A percentile compares a stretch with the other conserved stretches of the same genome.
Conservation (phyloP, 495 filamentous ascomycete species). For the Amphirosellinia nigrospora region DNA sequence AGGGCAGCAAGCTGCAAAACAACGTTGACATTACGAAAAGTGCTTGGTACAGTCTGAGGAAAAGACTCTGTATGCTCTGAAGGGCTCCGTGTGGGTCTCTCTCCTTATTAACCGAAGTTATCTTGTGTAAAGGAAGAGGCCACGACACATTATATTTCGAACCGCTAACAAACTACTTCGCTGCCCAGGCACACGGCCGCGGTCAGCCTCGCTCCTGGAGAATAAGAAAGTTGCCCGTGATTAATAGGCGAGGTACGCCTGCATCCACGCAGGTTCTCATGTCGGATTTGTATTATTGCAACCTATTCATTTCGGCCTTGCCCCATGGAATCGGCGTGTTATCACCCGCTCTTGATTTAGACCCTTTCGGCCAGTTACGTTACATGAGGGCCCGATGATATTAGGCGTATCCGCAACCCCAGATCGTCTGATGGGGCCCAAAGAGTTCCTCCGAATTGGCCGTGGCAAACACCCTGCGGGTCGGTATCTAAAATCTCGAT, state of each 20-base stretch:
- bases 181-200: neutral
- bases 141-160: neutral
- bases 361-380: constrained; percentile 3
- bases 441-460: constrained; percentile 12
- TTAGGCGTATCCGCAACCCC: neutral
- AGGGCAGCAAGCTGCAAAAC: constrained; percentile 12
- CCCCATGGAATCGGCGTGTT: constrained; percentile 12
- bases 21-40: neutral
- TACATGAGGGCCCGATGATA: neutral
- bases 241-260: neutral
- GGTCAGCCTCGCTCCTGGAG: constrained; percentile 1
- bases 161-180: neutral
- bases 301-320: neutral
- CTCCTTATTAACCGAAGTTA: neutral
- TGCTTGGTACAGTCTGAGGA: neutral
- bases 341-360: neutral
- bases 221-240: neutral
- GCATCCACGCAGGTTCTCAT: neutral
- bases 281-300: constrained; percentile 8
- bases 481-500: constrained; percentile 9
- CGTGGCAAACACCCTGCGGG: constrained; percentile 5
- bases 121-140: neutral
- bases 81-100: neutral
- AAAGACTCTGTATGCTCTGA: neutral
- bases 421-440: neutral